A percentile compares a stretch with the other conserved stretches of the same genome.
Evolutionary conservation across 2,329 filamentous ascomycete species (phyloP).

Genomic region (Blumeria graminis): DNA sequence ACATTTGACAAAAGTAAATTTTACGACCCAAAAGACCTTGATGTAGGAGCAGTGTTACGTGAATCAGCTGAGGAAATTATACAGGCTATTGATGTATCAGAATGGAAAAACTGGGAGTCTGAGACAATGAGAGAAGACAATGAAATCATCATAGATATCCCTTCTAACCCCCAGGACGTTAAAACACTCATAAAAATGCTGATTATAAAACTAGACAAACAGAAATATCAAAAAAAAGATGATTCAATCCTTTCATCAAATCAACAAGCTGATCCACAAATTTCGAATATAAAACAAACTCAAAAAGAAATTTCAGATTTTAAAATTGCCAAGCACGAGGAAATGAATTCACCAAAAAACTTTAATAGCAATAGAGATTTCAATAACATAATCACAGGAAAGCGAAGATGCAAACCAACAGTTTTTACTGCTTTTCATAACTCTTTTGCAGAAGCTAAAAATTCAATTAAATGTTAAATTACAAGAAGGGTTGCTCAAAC

Average conservation of each 20-base stretch:
- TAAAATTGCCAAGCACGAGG: background rate
- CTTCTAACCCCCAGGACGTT: background rate
- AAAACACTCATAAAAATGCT: background rate
- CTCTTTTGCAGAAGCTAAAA: background rate
- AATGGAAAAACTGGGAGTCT: background rate
- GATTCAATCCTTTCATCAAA: background rate
- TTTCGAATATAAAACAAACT: background rate
- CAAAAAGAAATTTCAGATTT: background rate
- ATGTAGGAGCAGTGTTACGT: background rate
- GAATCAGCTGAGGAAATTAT: conserved; percentile 1
- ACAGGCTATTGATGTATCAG: background rate
- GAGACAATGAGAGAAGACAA: background rate
- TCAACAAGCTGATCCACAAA: background rate
- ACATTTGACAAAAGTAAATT: background rate
- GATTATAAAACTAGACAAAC: background rate
- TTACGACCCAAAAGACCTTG: background rate
- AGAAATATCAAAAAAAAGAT: background rate
- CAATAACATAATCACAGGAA: background rate
- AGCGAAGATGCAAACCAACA: background rate
- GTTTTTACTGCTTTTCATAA: background rate
- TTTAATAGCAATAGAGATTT: background rate
- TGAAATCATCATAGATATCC: background rate
- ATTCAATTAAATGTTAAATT: background rate
- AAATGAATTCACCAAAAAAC: background rate
- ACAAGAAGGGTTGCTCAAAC: no score